These are phyloP conservation scores for Chalciporus chontae DNA, from an alignment of 768 basidiomycete genomes.

Conservation along the genomic window DNA sequence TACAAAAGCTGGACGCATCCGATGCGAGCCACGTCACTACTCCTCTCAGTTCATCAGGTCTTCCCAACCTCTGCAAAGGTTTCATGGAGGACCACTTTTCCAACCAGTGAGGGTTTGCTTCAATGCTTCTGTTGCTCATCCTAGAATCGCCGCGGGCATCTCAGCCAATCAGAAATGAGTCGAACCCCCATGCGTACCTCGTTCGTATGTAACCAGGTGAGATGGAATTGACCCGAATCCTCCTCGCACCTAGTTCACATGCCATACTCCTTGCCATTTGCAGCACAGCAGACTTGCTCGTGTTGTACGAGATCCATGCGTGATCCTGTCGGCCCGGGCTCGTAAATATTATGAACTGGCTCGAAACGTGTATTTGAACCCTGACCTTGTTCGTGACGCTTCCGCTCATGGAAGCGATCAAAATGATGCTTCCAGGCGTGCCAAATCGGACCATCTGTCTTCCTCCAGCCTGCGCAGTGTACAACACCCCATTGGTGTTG, in stretches of 20 bases:
- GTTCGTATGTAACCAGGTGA: conserved; percentile 79
- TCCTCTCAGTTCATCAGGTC: conserved; percentile 70
- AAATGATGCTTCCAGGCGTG: conserved; percentile 50
- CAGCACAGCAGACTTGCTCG: conserved; percentile 72
- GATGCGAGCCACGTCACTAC: conserved; percentile 69
- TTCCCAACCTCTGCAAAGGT: conserved; percentile 67
- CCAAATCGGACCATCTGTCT: conserved; percentile 51
- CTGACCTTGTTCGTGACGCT: conserved; percentile 66
- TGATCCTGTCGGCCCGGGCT: conserved; percentile 46
- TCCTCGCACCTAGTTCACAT: conserved; percentile 64
- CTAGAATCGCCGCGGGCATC: conserved; percentile 71
- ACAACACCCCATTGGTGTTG: conserved; percentile 60
- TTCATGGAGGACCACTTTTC: conserved; percentile 68
- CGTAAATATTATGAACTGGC: not conserved
- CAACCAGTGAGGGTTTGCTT: conserved; percentile 44
- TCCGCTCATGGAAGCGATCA: conserved; percentile 61
- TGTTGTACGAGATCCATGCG: conserved; percentile 74
- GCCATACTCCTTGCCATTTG: conserved; percentile 85
- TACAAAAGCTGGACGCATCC: conserved; percentile 75
- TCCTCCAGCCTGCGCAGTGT: conserved; percentile 59
- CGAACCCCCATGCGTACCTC: conserved; percentile 35
- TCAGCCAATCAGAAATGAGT: conserved; percentile 28
- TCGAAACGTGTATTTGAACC: not conserved
- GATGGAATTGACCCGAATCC: conserved; percentile 71
- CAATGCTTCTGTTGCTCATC: conserved; percentile 41